A percentile compares a stretch with the other conserved stretches of the same genome.
phyloP scores from a whole-genome alignment of 1,284 basidiomycete species.

The Chalciporus piperatoides region DNA sequence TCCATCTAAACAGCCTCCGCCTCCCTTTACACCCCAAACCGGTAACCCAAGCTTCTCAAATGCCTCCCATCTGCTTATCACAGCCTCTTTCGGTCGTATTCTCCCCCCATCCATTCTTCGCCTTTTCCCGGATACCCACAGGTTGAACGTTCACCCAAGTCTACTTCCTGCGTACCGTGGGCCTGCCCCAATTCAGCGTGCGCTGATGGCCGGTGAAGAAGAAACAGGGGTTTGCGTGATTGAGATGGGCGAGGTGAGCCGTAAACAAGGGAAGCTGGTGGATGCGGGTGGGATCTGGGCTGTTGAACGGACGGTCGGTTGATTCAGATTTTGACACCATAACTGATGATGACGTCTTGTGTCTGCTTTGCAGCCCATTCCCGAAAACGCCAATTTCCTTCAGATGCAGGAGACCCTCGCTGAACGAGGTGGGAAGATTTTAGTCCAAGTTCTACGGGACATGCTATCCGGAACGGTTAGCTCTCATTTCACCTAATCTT shows the following conservation, averaged over 20 bases:
- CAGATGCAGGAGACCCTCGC: slow-evolving; percentile 62
- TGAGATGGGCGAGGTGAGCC: slow-evolving; percentile 37
- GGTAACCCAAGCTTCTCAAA: slow-evolving; percentile 15
- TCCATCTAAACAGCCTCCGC: slow-evolving; percentile 34
- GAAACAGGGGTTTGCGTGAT: slow-evolving; percentile 58
- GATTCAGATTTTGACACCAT: background rate
- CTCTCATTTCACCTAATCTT: slow-evolving; percentile 32
- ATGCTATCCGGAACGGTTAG: slow-evolving; percentile 44
- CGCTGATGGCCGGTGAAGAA: slow-evolving; percentile 52
- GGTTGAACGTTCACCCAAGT: slow-evolving; percentile 93
- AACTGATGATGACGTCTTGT: slow-evolving; percentile 66
- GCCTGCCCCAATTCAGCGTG: slow-evolving; percentile 89
- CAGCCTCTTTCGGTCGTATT: slow-evolving; percentile 92
- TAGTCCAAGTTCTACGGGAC: slow-evolving; percentile 67
- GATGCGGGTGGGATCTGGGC: slow-evolving; percentile 54
- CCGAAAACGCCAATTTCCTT: slow-evolving; percentile 48
- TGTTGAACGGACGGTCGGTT: slow-evolving; percentile 38
- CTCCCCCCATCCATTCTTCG: slow-evolving; percentile 65
- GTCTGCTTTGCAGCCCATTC: slow-evolving; percentile 41
- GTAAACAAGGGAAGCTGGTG: slow-evolving; percentile 34
- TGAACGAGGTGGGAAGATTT: slow-evolving; percentile 59
- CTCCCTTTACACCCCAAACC: background rate
- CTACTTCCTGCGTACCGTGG: slow-evolving; percentile 87
- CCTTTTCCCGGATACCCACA: slow-evolving; percentile 58
- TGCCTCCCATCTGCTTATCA: slow-evolving; percentile 65